phyloP scores from a whole-genome alignment of 23 red algal species.

The Gracilaria caudata region DNA sequence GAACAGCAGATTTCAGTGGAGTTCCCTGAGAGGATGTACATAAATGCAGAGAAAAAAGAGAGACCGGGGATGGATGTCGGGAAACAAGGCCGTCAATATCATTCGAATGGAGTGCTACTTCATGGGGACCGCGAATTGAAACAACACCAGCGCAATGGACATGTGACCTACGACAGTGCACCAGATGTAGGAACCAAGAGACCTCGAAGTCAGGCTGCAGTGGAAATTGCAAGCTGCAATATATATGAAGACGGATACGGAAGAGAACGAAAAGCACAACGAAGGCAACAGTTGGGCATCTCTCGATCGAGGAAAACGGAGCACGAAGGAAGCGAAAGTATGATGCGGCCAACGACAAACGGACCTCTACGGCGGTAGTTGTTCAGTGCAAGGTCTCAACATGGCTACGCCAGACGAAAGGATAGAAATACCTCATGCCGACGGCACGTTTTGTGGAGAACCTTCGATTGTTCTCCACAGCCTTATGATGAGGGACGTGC shows the following conservation, averaged over 20 bases:
- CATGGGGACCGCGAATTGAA: not conserved
- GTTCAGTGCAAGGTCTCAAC: not conserved
- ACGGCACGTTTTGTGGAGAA: not conserved
- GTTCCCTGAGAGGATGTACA: conserved; percentile 2
- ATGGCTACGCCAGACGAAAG: not conserved
- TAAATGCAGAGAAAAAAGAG: not conserved
- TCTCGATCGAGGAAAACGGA: not conserved
- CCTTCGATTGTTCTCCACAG: not conserved
- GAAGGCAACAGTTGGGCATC: not conserved
- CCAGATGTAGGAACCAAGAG: conserved; percentile 3
- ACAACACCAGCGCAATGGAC: not conserved
- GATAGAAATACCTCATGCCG: not conserved
- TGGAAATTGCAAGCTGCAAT: not conserved
- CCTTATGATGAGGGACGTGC: not conserved
- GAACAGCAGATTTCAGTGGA: not conserved
- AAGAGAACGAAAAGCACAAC: conserved; percentile 8
- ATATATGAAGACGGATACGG: not conserved
- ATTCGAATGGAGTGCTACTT: not conserved
- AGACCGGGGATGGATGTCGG: not conserved
- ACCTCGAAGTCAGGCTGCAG: not conserved
- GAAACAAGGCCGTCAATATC: too few species aligned
- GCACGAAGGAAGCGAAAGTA: not conserved
- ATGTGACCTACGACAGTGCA: not conserved
- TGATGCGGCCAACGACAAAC: too few species aligned
- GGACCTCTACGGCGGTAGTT: not conserved